Base-by-base conservation (phyloP, 352 stramenopile species). In the Phytophthora melonis region DNA sequence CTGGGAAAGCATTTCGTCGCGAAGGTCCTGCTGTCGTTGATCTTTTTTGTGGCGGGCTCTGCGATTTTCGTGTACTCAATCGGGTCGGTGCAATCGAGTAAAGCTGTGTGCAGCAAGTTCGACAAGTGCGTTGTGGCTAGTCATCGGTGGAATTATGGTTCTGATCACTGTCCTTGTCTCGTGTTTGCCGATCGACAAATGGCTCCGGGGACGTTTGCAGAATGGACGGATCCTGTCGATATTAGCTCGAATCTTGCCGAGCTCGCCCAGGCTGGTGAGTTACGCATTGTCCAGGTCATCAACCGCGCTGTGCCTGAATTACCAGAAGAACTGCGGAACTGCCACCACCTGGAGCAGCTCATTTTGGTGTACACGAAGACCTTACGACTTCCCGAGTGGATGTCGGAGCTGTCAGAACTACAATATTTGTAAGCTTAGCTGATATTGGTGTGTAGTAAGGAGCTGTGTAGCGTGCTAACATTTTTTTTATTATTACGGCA, bases 221-320 rank as follows among this genome's bases (percentile, higher is more conserved):
- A 86, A 43, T 90, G 80, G 82, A 60, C 68, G 9, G 55, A 84
- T 14, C 80, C 80, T 1, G 59, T 74, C 10, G 77, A 88, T 30
- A 71, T 66, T 6, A 78, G 70, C 0, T 57, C 63, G 2, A 70
- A 74, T 23, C 62, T 88, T 6, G 52, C 64, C 3, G 58, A 74
- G 10, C 50, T 88, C 2, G 73, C 78, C 0, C 61, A 73, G 16
- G 69, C 75, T 3, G 80, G 78, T 0, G 65, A 90, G 14, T 56
- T 90, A 3, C 75, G 74, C 13, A 78, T 78, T 14, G 62, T 90
- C 14, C 77, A 87, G 56, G 75, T 90, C 34, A 77, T 86, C 23
- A 90, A 90, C 27, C 76, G 63, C 3, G 70, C 70, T 19, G 21
- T 90, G 0, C 62, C 75, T 11, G 66, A 67, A 18, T 45, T 89